Evolutionary conservation across 345 rosid species (phyloP).

Genomic region (Salix dunnii): DNA sequence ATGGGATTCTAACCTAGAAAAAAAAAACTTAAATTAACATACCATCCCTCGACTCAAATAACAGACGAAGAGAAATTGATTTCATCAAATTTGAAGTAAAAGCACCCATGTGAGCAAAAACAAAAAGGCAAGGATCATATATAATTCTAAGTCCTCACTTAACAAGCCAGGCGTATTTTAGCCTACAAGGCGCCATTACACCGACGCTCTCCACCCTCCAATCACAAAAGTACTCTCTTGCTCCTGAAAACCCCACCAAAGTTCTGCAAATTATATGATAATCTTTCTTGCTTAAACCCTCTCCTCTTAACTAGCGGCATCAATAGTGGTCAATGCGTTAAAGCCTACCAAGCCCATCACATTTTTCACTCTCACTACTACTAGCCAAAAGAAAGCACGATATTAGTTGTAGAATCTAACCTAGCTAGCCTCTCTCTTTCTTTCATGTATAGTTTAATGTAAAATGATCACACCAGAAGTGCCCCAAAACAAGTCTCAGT

Average conservation of each 20-base stretch:
- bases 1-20: too few relatives aligned
- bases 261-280: too few relatives aligned
- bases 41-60: too few relatives aligned
- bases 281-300: not conserved
- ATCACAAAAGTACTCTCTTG: not conserved
- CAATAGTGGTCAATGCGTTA: not conserved
- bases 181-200: constrained; percentile 16
- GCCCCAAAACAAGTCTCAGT: not conserved
- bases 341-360: not conserved
- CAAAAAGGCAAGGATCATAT: not conserved
- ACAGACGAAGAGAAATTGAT: not conserved
- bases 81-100: not conserved
- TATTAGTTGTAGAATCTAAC: not conserved
- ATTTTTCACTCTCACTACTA: not conserved
- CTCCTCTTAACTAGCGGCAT: not conserved
- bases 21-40: too few relatives aligned
- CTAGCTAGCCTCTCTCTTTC: not conserved
- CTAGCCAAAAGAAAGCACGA: not conserved
- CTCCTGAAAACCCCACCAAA: not conserved
- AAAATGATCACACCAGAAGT: constrained; percentile 12
- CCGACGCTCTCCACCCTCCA: constrained; percentile 9
- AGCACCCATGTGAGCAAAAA: not conserved
- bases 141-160: not conserved
- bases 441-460: not conserved
- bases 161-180: constrained; percentile 24